Conservation (phyloP, 2,329 filamentous ascomycete genomes). For the Penicillium sp. region DNA sequence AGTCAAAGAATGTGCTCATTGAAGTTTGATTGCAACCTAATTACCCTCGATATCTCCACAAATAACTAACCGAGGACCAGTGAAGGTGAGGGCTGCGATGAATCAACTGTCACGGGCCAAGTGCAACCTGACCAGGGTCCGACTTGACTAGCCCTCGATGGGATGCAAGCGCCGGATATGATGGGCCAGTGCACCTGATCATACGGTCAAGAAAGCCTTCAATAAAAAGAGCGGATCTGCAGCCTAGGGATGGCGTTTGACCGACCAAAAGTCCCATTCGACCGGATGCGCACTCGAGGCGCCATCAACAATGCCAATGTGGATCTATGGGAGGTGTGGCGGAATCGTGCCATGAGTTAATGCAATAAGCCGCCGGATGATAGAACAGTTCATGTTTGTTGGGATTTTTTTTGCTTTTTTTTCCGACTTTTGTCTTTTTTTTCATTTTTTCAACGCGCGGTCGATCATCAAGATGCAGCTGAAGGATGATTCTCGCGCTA, state of each 20-base stretch:
- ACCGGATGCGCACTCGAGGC: neutral
- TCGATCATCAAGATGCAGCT: conserved; percentile 18
- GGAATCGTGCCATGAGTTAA: conserved; percentile 2
- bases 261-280: neutral
- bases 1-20: conserved; percentile 1
- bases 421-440: conserved; percentile 2
- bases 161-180: conserved; percentile 4
- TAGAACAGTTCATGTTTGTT: neutral
- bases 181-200: conserved; percentile 6
- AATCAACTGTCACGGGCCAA: neutral
- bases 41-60: neutral
- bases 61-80: neutral
- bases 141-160: neutral
- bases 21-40: conserved; percentile 15
- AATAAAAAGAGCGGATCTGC: conserved; percentile 7
- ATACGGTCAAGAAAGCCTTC: conserved; percentile 3
- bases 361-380: conserved; percentile 1
- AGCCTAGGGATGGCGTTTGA: conserved; percentile 6
- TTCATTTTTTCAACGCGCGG: conserved; percentile 2
- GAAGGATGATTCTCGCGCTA: neutral
- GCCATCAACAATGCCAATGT: conserved; percentile 3
- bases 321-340: conserved; percentile 1
- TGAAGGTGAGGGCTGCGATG: neutral
- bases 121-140: neutral
- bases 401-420: conserved; percentile 6